Percentiles rank a stretch among this genome's conserved stretches.
phyloP scores from a whole-genome alignment of 2,329 filamentous ascomycete species.

The Ilyonectria destructans region DNA sequence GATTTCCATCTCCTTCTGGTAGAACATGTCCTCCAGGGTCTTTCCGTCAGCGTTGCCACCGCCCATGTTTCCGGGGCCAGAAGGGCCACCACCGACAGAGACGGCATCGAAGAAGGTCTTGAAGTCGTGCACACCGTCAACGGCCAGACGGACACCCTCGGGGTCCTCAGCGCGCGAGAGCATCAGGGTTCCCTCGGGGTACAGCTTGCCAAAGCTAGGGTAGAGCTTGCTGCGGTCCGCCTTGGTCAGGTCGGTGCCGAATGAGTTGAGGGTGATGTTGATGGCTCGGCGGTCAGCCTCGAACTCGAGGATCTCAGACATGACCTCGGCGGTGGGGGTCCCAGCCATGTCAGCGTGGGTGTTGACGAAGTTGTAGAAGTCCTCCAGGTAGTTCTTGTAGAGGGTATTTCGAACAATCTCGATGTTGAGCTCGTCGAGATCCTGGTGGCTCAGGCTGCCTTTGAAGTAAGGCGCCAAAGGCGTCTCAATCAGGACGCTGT shows the following conservation, averaged over 20 bases:
- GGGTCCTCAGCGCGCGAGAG: slow-evolving; percentile 94
- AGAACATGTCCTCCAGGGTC: slow-evolving; percentile 97
- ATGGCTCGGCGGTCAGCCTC: slow-evolving; percentile 97
- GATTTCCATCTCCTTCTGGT: slow-evolving; percentile 99
- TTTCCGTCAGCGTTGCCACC: slow-evolving; percentile 86
- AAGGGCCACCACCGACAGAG: slow-evolving; percentile 80
- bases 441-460: slow-evolving; percentile 94
- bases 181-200: slow-evolving; percentile 96
- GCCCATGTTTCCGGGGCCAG: slow-evolving; percentile 87
- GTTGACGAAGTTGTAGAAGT: slow-evolving; percentile 96
- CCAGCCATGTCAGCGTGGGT: slow-evolving; percentile 88
- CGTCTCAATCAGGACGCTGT: slow-evolving; percentile 97
- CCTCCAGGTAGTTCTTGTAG: slow-evolving; percentile 99
- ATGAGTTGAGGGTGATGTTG: slow-evolving; percentile 99
- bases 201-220: slow-evolving; percentile 90
- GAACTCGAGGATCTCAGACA: slow-evolving; percentile 96
- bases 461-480: slow-evolving; percentile 98
- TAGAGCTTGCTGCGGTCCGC: slow-evolving; percentile 96
- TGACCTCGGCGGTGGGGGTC: slow-evolving; percentile 92
- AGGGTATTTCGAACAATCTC: slow-evolving; percentile 98
- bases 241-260: slow-evolving; percentile 96
- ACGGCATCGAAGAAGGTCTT: slow-evolving; percentile 96
- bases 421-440: slow-evolving; percentile 98
- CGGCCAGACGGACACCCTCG: slow-evolving; percentile 92
- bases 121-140: slow-evolving; percentile 94